Conservation (phyloP, 495 filamentous ascomycete genomes). For the Podospora pseudocomata region DNA sequence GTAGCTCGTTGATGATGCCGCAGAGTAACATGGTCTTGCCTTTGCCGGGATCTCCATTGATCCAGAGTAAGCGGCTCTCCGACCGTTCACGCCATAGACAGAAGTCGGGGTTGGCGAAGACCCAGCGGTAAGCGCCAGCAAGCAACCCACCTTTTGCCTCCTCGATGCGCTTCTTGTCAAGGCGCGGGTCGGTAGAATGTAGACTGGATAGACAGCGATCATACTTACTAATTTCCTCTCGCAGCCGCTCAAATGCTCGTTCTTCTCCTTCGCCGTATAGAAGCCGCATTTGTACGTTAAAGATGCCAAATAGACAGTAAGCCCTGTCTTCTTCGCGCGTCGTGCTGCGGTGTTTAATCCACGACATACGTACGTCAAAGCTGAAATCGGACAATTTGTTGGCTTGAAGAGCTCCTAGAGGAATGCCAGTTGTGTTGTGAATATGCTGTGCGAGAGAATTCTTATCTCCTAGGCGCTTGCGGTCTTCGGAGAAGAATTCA, state of each 20-base stretch:
- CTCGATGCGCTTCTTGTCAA: conserved; percentile 40
- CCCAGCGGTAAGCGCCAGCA: conserved; percentile 25
- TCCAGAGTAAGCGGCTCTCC: too few species aligned
- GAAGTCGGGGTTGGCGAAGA: too few species aligned
- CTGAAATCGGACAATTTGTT: conserved; percentile 5
- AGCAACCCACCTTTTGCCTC: conserved; percentile 35
- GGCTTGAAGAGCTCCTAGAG: background rate
- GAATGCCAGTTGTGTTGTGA: conserved; percentile 22
- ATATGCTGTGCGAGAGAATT: conserved; percentile 14
- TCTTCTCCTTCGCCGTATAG: conserved; percentile 9
- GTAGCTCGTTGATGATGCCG: conserved; percentile 40
- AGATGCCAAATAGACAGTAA: background rate
- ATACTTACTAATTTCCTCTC: background rate
- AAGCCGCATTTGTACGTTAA: background rate
- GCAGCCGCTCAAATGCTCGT: conserved; percentile 1
- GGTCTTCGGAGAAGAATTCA: conserved; percentile 25
- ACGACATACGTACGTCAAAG: conserved; percentile 25
- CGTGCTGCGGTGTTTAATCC: too few species aligned
- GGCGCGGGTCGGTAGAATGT: background rate
- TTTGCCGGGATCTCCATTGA: too few species aligned
- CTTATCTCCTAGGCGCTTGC: conserved; percentile 25
- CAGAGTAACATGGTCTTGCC: conserved; percentile 46
- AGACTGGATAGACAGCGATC: background rate
- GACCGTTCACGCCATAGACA: too few species aligned
- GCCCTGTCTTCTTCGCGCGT: background rate